Percentiles rank a stretch among this genome's conserved stretches.
Evolutionary conservation across 768 basidiomycete species (phyloP).

Genomic region (Boletellus sp.): DNA sequence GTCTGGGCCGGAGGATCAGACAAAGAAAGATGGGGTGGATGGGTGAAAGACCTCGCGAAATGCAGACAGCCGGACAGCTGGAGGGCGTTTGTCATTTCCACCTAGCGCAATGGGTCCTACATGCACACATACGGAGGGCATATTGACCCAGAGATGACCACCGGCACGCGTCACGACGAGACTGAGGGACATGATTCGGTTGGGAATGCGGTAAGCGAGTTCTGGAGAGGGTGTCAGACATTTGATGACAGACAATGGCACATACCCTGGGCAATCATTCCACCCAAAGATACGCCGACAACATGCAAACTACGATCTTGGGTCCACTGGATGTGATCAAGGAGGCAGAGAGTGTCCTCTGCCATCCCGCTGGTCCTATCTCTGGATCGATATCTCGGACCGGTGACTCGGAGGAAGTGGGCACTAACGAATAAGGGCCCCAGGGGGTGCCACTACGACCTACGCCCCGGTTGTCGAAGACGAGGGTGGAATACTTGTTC

Average conservation of each 20-base stretch:
- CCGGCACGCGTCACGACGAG: slow-evolving; percentile 72
- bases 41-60: slow-evolving; percentile 32
- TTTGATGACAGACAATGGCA: neutral
- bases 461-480: slow-evolving; percentile 84
- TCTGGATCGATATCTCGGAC: neutral
- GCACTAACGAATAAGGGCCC: slow-evolving; percentile 72
- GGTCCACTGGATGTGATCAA: slow-evolving; percentile 74
- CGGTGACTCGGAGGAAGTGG: neutral
- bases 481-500: slow-evolving; percentile 55
- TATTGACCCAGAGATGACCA: slow-evolving; percentile 50
- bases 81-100: neutral
- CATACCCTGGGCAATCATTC: slow-evolving; percentile 79
- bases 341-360: slow-evolving; percentile 60
- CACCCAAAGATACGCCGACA: slow-evolving; percentile 74
- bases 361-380: slow-evolving; percentile 74
- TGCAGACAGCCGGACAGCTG: slow-evolving; percentile 40
- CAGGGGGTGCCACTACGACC: slow-evolving; percentile 68
- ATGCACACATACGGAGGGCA: slow-evolving; percentile 53
- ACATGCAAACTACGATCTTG: slow-evolving; percentile 57
- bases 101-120: neutral
- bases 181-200: slow-evolving; percentile 62
- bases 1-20: slow-evolving; percentile 29
- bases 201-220: slow-evolving; percentile 60
- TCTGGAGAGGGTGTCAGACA: slow-evolving; percentile 40
- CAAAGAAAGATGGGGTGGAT: neutral